These are phyloP conservation scores for Talaromyces rugulosus DNA, from an alignment of 2,329 filamentous ascomycete species.

Conservation along the genomic window DNA sequence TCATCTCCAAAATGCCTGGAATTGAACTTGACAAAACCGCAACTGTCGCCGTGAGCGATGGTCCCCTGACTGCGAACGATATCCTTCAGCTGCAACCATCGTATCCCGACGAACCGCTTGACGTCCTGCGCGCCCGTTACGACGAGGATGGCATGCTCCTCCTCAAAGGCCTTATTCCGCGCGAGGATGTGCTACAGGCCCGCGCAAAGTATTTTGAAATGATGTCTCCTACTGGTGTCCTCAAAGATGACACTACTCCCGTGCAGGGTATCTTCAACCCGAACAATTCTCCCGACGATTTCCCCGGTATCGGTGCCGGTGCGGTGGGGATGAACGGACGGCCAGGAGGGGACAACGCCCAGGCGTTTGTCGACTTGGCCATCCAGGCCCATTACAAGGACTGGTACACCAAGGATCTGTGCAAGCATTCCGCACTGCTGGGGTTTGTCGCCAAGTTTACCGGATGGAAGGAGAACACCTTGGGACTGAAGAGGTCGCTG, in stretches of 20 bases:
- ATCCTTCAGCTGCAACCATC: constrained; percentile 42
- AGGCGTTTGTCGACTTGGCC: constrained; percentile 48
- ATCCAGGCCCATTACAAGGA: constrained; percentile 51
- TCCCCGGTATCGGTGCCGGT: constrained; percentile 53
- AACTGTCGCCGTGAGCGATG: constrained; percentile 43
- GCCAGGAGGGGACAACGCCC: constrained; percentile 42
- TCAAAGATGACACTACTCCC: constrained; percentile 50
- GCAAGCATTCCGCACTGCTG: constrained; percentile 48
- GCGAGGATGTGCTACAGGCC: constrained; percentile 49
- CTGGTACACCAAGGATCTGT: constrained; percentile 54
- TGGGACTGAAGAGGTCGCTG: constrained; percentile 47
- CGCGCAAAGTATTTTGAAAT: constrained; percentile 52
- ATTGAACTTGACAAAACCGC: constrained; percentile 11
- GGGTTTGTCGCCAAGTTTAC: constrained; percentile 51
- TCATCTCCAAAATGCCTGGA: background rate
- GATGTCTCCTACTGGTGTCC: constrained; percentile 52
- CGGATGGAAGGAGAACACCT: constrained; percentile 50
- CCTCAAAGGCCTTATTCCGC: constrained; percentile 52
- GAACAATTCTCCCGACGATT: constrained; percentile 39
- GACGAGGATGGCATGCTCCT: constrained; percentile 53
- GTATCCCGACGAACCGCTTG: constrained; percentile 40
- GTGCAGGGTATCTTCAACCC: constrained; percentile 53
- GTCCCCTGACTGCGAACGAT: constrained; percentile 43
- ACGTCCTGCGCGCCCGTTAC: constrained; percentile 46
- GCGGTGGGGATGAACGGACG: constrained; percentile 41